Base-by-base conservation (phyloP, 2,329 filamentous ascomycete species). In the Bipolaris bicolor region DNA sequence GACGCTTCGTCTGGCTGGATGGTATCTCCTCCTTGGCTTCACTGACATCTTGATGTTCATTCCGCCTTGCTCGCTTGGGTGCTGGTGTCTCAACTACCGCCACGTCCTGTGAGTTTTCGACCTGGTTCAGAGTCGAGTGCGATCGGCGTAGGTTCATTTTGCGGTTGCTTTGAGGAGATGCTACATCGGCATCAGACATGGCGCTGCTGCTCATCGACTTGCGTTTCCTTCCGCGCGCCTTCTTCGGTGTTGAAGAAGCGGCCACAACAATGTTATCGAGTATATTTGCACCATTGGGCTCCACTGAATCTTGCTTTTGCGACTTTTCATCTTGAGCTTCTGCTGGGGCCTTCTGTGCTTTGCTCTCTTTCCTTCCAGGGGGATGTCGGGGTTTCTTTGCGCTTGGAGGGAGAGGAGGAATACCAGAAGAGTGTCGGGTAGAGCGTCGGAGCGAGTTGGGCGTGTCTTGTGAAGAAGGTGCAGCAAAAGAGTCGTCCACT, bases 251-350 rank as follows among this genome's bases (percentile, higher is more conserved):
- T 3, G 66, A 57, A 3, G 60, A 58, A 13, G 71, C 73, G 16
- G 71, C 73, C 18, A 80, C 75, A 15, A 78, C 68, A 47, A 80
- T 80, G 52, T 76, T 77, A 40, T 78, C 78, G 20, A 70, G 69
- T 18, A 78, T 70, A 5, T 68, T 70, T 6, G 77, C 74, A 1
- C 74, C 67, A 4, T 74, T 67, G 7, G 51, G 46, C n/a, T 57
- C 39, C 9, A 16, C 2, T 22, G 51, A 18, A 9, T 26, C 37
- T 1, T 48, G 26, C 2, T 15, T 31, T 47, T 34, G 37, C 10
- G 29, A n/a, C 3, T 20, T 24, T 37, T 49, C 34, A 15, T 52
- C 57, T 37, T 52, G 16, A 20, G 22, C 49, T 48, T 56, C 49
- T 18, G 49, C 50, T 55, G 60, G 69, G n/a, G 37, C 47, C 34